Percentiles rank a stretch among this genome's conserved stretches.
Evolutionary conservation across 257 asterid genomes (phyloP).

Genomic region (Lantana camara): DNA sequence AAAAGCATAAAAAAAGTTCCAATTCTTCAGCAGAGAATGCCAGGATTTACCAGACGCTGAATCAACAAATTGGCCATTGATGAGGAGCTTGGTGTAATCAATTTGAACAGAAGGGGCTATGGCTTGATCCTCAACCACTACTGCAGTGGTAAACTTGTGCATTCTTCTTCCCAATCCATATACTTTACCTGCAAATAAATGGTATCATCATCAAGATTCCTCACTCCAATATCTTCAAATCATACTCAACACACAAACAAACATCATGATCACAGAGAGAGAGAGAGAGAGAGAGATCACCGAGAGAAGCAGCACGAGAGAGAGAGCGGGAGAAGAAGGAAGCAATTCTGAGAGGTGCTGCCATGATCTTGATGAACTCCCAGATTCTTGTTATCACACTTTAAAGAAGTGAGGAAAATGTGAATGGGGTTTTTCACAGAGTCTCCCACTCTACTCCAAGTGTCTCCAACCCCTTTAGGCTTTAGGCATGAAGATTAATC

Average conservation of each 20-base stretch:
- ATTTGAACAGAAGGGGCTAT: constrained; percentile 54
- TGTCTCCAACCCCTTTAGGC: no score
- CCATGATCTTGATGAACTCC: constrained; percentile 36
- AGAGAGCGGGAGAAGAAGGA: constrained; percentile 48
- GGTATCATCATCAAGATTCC: no score
- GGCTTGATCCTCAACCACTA: constrained; percentile 53
- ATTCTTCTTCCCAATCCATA: constrained; percentile 40
- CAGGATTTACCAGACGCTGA: constrained; percentile 71
- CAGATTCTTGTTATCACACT: background rate
- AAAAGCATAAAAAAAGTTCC: background rate
- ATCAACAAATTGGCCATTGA: constrained; percentile 76
- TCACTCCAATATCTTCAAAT: no score
- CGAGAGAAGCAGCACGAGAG: constrained; percentile 34
- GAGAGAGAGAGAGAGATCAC: constrained; percentile 26
- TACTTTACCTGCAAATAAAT: constrained; percentile 39
- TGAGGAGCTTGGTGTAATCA: constrained; percentile 66
- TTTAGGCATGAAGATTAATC: no score
- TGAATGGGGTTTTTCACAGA: background rate
- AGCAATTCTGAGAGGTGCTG: constrained; percentile 53
- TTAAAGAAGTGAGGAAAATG: background rate
- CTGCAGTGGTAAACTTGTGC: constrained; percentile 52
- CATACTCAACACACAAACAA: background rate
- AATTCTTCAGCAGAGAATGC: background rate
- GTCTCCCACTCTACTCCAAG: no score
- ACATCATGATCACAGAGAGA: background rate